Percentiles rank a stretch among this genome's conserved stretches.
phyloP scores from a whole-genome alignment of 345 rosid species.

The Aethionema arabicum region DNA sequence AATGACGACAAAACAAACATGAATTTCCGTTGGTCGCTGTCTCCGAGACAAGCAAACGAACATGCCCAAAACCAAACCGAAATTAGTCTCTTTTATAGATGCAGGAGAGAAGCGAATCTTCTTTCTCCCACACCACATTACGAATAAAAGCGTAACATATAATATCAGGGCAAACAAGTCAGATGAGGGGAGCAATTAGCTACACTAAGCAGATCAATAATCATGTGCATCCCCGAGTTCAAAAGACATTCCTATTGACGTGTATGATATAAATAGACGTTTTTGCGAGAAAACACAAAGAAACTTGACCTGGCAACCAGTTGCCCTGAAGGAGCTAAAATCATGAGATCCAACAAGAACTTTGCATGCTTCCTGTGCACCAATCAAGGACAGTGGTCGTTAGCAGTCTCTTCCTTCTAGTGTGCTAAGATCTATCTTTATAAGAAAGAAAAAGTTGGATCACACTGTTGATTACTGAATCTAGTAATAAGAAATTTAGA shows the following conservation, averaged over 20 bases:
- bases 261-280: slow-evolving; percentile 4
- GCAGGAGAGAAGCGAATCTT: background rate
- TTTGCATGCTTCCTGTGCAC: slow-evolving; percentile 86
- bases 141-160: too few species aligned
- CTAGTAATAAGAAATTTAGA: slow-evolving; percentile 11
- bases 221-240: too few species aligned
- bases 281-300: slow-evolving; percentile 17
- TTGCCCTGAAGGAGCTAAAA: slow-evolving; percentile 94
- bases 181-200: too few species aligned
- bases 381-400: slow-evolving; percentile 11
- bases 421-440: background rate
- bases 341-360: slow-evolving; percentile 83
- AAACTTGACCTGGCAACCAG: slow-evolving; percentile 76
- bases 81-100: too few species aligned
- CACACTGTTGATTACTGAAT: slow-evolving; percentile 9
- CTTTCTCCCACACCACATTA: background rate
- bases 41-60: too few species aligned
- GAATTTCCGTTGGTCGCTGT: too few species aligned
- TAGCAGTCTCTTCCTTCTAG: slow-evolving; percentile 3
- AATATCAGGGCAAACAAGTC: too few species aligned
- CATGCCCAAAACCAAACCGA: too few species aligned
- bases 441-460: background rate
- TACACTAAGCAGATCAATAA: too few species aligned
- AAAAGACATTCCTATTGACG: slow-evolving; percentile 7
- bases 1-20: too few species aligned